phyloP scores from a whole-genome alignment of 768 basidiomycete species.

The Pisolithus tinctorius region DNA sequence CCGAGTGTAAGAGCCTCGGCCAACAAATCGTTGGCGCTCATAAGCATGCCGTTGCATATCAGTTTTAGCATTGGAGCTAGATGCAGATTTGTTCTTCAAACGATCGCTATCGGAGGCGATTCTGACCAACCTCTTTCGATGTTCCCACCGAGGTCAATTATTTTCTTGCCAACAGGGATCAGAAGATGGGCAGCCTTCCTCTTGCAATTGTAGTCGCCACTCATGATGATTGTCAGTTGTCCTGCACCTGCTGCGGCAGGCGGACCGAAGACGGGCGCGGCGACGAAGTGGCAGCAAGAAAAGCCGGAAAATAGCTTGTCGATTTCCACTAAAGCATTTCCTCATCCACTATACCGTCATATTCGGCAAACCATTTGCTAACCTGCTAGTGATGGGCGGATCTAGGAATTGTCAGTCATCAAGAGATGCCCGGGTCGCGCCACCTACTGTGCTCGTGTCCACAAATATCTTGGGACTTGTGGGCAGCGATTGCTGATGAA shows the following conservation, averaged over 20 bases:
- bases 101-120: no score
- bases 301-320: conserved; percentile 57
- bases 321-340: conserved; percentile 45
- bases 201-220: conserved; percentile 77
- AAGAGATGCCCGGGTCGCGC: neutral
- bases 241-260: conserved; percentile 63
- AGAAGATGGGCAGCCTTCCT: conserved; percentile 72
- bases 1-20: conserved; percentile 81
- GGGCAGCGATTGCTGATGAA: conserved; percentile 33
- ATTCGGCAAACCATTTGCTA: neutral
- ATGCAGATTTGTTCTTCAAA: neutral
- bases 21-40: conserved; percentile 72
- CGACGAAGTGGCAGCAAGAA: conserved; percentile 57
- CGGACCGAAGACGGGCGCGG: conserved; percentile 72
- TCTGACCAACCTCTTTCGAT: conserved; percentile 63
- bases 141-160: conserved; percentile 77
- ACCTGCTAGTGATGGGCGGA: conserved; percentile 50
- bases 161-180: conserved; percentile 73
- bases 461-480: conserved; percentile 67
- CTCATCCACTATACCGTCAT: neutral
- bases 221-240: conserved; percentile 67
- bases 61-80: conserved; percentile 68
- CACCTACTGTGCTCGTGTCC: conserved; percentile 76
- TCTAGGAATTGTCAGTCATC: conserved; percentile 27
- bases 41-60: conserved; percentile 71